These are phyloP conservation scores for Cubamyces sp. DNA, from an alignment of 768 basidiomycete genomes.

Conservation along the genomic window DNA sequence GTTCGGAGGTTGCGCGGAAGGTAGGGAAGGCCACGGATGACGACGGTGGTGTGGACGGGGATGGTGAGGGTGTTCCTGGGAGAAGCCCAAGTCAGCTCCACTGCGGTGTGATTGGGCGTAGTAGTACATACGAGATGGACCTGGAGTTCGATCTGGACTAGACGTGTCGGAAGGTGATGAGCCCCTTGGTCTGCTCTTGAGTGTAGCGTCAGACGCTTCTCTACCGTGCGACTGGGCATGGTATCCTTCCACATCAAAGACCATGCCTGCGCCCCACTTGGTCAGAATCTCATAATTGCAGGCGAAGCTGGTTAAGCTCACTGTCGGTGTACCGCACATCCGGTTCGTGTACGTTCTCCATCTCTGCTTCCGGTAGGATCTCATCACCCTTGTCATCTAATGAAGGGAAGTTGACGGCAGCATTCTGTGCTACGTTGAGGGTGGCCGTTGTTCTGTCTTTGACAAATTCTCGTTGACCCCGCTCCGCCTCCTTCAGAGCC, in stretches of 20 bases:
- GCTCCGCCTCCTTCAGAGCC: conserved; percentile 24
- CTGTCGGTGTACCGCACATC: conserved; percentile 59
- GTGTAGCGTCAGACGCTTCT: conserved; percentile 35
- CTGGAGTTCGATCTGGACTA: conserved; percentile 30
- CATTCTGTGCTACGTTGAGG: conserved; percentile 23
- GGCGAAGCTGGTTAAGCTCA: conserved; percentile 27
- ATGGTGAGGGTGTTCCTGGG: conserved; percentile 19
- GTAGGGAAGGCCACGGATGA: conserved; percentile 41
- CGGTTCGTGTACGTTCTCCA: conserved; percentile 39
- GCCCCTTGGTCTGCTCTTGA: conserved; percentile 18
- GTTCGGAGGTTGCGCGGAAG: conserved; percentile 60
- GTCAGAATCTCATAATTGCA: not conserved
- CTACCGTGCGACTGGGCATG: conserved; percentile 47
- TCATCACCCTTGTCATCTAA: conserved; percentile 43
- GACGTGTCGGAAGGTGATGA: conserved; percentile 10
- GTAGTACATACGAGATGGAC: conserved; percentile 31
- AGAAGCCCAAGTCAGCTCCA: not conserved
- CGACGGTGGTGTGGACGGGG: conserved; percentile 32
- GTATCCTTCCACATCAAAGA: conserved; percentile 85
- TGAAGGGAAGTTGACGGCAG: conserved; percentile 31
- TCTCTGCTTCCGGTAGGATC: conserved; percentile 48
- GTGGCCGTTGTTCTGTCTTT: conserved; percentile 29
- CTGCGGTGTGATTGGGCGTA: not conserved
- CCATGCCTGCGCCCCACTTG: conserved; percentile 55
- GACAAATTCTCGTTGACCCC: conserved; percentile 18